These are phyloP conservation scores for Raddia distichophylla DNA, from an alignment of 176 grass and related monocot species.

Conservation along the genomic window DNA sequence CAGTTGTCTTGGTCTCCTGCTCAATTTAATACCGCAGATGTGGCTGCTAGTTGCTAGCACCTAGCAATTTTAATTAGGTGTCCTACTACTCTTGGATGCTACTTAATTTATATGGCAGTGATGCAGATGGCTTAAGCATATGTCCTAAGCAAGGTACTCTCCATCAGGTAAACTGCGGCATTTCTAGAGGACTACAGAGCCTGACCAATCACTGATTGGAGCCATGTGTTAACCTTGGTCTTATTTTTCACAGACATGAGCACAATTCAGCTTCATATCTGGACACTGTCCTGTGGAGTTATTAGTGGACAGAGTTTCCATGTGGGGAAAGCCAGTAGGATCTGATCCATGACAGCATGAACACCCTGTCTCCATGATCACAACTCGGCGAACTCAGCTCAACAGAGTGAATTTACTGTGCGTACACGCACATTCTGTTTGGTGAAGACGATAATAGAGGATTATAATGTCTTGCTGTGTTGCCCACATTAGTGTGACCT, in stretches of 20 bases:
- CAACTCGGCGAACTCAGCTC: not conserved
- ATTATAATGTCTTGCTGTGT: not conserved
- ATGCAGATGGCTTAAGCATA: conserved; percentile 31
- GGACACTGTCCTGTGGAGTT: conserved; percentile 26
- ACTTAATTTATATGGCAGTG: conserved; percentile 20
- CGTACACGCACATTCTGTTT: not conserved
- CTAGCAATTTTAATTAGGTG: conserved; percentile 24
- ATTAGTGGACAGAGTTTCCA: not conserved
- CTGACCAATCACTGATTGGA: conserved; percentile 38
- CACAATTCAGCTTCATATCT: not conserved
- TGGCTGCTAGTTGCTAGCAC: conserved; percentile 4
- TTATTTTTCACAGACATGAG: not conserved
- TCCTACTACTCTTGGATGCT: not conserved
- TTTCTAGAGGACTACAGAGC: conserved; percentile 22
- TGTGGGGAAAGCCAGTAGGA: not conserved
- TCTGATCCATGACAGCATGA: conserved; percentile 16
- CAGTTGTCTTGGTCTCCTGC: conserved; percentile 39
- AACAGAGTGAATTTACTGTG: not conserved
- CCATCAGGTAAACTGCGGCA: conserved; percentile 5
- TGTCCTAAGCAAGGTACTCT: not conserved
- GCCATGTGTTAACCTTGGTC: not conserved
- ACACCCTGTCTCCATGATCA: not conserved
- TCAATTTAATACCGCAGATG: not conserved
- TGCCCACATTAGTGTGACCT: conserved; percentile 14
- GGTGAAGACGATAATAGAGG: not conserved